phyloP scores from a whole-genome alignment of 352 stramenopile species.

The Blastocystis sp. region DNA sequence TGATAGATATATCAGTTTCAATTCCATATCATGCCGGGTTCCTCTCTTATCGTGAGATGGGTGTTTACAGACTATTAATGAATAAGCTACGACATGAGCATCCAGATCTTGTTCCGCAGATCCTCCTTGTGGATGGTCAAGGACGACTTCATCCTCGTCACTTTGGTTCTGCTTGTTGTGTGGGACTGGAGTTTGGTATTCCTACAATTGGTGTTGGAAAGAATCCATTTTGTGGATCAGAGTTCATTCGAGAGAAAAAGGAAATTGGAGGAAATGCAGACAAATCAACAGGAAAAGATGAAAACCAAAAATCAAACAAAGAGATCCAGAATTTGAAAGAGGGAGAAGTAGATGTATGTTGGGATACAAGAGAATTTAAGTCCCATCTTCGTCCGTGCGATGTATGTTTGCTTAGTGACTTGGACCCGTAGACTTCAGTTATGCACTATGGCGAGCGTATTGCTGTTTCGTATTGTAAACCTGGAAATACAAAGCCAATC shows the following conservation, averaged over 20 bases:
- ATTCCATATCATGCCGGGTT: background rate
- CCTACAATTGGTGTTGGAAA: background rate
- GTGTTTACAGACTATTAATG: background rate
- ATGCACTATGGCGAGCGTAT: background rate
- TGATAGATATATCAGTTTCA: background rate
- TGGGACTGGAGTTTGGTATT: background rate
- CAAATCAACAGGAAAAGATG: no score
- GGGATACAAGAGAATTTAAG: background rate
- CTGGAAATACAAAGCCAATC: background rate
- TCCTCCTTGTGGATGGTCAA: background rate
- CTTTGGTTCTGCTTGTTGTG: background rate
- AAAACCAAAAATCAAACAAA: no score
- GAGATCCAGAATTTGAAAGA: background rate
- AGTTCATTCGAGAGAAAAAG: background rate
- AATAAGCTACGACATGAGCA: background rate
- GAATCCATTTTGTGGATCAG: background rate
- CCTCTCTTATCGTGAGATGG: background rate
- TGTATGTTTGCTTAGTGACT: background rate
- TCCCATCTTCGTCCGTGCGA: background rate
- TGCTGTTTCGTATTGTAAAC: background rate
- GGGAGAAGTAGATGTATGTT: background rate
- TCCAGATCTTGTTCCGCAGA: background rate
- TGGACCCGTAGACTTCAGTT: background rate
- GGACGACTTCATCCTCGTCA: constrained; percentile 12
- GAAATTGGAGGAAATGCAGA: no score